These are phyloP conservation scores for Adansonia gregorii DNA, from an alignment of 441 rosid species.

Conservation along the genomic window DNA sequence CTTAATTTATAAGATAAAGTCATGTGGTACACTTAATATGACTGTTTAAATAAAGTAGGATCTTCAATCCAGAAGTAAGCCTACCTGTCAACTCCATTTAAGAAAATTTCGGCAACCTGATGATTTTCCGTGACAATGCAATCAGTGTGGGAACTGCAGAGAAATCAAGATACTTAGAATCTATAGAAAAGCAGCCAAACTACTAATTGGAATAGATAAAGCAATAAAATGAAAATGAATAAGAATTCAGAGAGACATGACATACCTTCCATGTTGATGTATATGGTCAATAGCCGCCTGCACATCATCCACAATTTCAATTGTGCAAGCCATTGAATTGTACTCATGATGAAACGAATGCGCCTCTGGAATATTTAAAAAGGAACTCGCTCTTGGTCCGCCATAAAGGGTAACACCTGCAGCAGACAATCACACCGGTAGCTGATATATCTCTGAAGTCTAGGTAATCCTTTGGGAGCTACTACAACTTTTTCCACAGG, in stretches of 20 bases:
- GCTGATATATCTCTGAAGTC: conserved; percentile 2
- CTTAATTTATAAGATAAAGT: neutral
- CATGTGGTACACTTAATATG: neutral
- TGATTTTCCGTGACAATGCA: conserved; percentile 46
- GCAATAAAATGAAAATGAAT: conserved; percentile 14
- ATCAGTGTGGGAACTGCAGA: conserved; percentile 55
- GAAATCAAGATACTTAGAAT: neutral
- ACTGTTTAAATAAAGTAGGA: conserved; percentile 6
- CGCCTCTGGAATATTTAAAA: conserved; percentile 54
- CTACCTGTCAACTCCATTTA: conserved; percentile 49
- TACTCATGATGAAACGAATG: conserved; percentile 64
- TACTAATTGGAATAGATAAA: neutral
- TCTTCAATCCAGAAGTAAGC: conserved; percentile 15
- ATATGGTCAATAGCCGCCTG: conserved; percentile 67
- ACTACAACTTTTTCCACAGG: conserved; percentile 5
- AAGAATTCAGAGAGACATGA: conserved; percentile 3
- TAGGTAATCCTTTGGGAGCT: conserved; percentile 14
- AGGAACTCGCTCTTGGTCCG: conserved; percentile 62
- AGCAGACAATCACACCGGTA: neutral
- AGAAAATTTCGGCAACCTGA: conserved; percentile 40
- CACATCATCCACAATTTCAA: conserved; percentile 74
- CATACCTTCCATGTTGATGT: conserved; percentile 72
- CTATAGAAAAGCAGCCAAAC: neutral
- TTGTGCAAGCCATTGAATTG: conserved; percentile 64
- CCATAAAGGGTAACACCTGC: conserved; percentile 63